Evolutionary conservation across 805 yeast species (phyloP).

Genomic region (Saturnispora gosingensis): DNA sequence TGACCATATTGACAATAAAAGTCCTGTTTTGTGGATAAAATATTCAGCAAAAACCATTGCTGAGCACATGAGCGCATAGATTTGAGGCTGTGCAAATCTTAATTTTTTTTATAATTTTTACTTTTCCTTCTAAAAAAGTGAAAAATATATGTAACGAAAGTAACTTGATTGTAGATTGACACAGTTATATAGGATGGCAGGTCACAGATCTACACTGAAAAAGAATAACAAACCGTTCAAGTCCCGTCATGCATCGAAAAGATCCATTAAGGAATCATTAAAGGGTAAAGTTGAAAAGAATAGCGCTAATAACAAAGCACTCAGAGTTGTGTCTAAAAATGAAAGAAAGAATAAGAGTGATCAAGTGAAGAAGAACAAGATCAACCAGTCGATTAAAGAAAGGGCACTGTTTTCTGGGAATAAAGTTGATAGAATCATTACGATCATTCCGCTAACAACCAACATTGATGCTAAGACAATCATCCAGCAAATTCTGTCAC

Average conservation of each 20-base stretch:
- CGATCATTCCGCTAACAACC: slow-evolving; percentile 68
- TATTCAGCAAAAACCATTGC: too few relatives aligned
- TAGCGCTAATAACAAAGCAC: slow-evolving; percentile 29
- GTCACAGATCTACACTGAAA: slow-evolving; percentile 79
- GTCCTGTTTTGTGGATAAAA: too few relatives aligned
- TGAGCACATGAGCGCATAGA: background rate
- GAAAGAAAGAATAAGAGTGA: slow-evolving; percentile 73
- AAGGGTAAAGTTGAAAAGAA: slow-evolving; percentile 84
- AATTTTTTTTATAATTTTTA: too few relatives aligned
- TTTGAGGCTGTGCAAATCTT: background rate
- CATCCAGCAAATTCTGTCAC: slow-evolving; percentile 37
- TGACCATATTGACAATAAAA: too few relatives aligned
- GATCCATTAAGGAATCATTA: slow-evolving; percentile 66
- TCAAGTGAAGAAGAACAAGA: slow-evolving; percentile 70
- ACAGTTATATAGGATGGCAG: slow-evolving; percentile 39
- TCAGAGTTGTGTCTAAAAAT: slow-evolving; percentile 33
- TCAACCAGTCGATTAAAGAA: slow-evolving; percentile 45
- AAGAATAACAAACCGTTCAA: slow-evolving; percentile 86
- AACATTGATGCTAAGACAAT: slow-evolving; percentile 56
- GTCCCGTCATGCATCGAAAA: slow-evolving; percentile 83
- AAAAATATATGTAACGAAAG: background rate
- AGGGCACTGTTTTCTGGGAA: slow-evolving; percentile 55
- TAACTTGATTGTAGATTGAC: background rate
- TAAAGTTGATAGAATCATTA: slow-evolving; percentile 78
- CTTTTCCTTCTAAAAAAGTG: background rate